Evolutionary conservation across 805 yeast genomes (phyloP), one percentile per base, ranked within the genome.

Genomic region (Saturnispora silvae): DNA sequence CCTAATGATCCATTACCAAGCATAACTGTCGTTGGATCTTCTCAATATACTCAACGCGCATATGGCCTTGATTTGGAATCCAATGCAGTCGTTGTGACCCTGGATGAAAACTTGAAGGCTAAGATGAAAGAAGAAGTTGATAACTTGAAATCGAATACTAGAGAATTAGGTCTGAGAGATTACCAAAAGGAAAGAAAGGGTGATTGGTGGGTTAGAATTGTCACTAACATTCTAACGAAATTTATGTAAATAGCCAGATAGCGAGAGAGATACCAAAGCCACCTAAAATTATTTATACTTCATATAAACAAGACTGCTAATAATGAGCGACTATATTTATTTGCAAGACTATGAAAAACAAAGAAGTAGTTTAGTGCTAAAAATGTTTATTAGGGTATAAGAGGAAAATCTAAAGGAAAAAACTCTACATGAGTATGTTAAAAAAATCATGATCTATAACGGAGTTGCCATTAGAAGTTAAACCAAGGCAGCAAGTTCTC

Each of bases 31-130:
- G 68, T 92, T 34, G 98, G 98, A 0, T 83, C 95, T 1, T 85
- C 96, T 0, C 92, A 92, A 56, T 92, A 86, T 57, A 92, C 98
- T 0, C 73, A 80, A 44, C 67, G 98, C 43, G 87, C 96, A 0
- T 89, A 89, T 51, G 68, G 80, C 3, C 71, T 80, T 41, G 98
- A 92, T 56, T 64, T 92, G 40, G 98, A 92, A 59, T 70, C 89
- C 6, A 89, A 92, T 52, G 94, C 87, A 0, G 63, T 92, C 1
- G 56, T 89, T 1, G 60, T 86, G 11, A 87, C 96, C 1, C 69
- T 64, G 37, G 87, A 83, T 53, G 59, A 64, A 14, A 63, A 60
- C 3, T 64, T 89, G 44, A 77, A 77, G 51, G 35, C 45, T 4
- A 50, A 62, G 34, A 77, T 87, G 81, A 58, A 59, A 22, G 46